These are phyloP conservation scores for Sporothrix inflata DNA, from an alignment of 2,329 filamentous ascomycete species.

Conservation along the genomic window DNA sequence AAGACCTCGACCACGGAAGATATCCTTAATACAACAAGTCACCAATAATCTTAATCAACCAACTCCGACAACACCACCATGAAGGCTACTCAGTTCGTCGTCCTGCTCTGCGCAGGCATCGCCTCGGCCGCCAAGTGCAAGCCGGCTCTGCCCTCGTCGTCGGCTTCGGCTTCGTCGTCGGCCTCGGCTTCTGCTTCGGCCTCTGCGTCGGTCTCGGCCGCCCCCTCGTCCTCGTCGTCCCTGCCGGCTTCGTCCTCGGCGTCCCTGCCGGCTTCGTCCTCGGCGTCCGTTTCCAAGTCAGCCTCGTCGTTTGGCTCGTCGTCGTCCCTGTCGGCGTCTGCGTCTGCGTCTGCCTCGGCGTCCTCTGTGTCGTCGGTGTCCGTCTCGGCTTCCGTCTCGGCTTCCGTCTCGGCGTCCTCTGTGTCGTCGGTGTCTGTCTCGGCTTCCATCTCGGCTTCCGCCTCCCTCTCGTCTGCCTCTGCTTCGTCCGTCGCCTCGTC, in stretches of 20 bases:
- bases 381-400: not conserved
- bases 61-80: not conserved
- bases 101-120: conserved; percentile 10
- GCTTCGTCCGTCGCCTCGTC: not conserved
- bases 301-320: too few relatives aligned
- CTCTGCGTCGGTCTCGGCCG: not conserved
- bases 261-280: not conserved
- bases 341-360: not conserved
- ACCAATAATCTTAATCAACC: not conserved
- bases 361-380: too few relatives aligned
- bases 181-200: not conserved
- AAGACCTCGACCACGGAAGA: not conserved
- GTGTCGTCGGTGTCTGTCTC: not conserved
- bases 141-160: conserved; percentile 1
- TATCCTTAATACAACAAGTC: not conserved
- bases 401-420: not conserved
- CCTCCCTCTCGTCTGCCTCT: not conserved
- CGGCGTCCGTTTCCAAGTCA: not conserved
- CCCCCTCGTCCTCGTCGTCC: not conserved
- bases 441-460: not conserved
- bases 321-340: too few relatives aligned
- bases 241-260: not conserved
- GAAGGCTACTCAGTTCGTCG: conserved; percentile 12
- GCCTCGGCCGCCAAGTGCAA: conserved; percentile 14
- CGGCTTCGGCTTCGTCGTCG: not conserved